Evolutionary conservation across 1,284 basidiomycete genomes (phyloP).

Genomic region (Hemileia vastatrix): DNA sequence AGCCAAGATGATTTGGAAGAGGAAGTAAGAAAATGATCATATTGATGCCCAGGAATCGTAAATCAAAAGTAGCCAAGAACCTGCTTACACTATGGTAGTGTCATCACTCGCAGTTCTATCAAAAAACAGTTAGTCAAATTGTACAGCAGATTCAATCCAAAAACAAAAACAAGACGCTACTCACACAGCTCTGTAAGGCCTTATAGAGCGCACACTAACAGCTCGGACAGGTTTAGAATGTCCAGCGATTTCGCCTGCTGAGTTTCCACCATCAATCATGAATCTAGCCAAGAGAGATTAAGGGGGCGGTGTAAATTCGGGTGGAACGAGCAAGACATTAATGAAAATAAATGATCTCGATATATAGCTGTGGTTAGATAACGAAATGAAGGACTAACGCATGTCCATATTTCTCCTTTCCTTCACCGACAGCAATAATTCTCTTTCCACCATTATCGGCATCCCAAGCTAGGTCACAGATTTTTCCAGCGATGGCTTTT

Average conservation of each 20-base stretch:
- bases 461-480: conserved; percentile 95
- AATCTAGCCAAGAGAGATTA: conserved; percentile 77
- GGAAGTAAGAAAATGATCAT: background rate
- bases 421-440: conserved; percentile 92
- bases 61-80: background rate
- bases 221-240: conserved; percentile 91
- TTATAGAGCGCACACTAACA: conserved; percentile 74
- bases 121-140: background rate
- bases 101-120: conserved; percentile 58
- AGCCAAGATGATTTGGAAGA: background rate
- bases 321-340: background rate
- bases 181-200: conserved; percentile 78
- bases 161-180: background rate
- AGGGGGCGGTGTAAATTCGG: conserved; percentile 51
- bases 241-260: conserved; percentile 84
- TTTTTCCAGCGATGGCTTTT: conserved; percentile 66
- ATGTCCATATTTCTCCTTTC: conserved; percentile 63
- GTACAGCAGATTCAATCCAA: background rate
- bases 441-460: conserved; percentile 73
- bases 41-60: background rate
- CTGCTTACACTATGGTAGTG: conserved; percentile 59
- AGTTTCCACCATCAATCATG: conserved; percentile 63
- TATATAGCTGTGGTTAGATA: no score
- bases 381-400: conserved; percentile 6
- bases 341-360: no score